phyloP scores from a whole-genome alignment of 202 grass and related monocot species.

The Setaria viridis region DNA sequence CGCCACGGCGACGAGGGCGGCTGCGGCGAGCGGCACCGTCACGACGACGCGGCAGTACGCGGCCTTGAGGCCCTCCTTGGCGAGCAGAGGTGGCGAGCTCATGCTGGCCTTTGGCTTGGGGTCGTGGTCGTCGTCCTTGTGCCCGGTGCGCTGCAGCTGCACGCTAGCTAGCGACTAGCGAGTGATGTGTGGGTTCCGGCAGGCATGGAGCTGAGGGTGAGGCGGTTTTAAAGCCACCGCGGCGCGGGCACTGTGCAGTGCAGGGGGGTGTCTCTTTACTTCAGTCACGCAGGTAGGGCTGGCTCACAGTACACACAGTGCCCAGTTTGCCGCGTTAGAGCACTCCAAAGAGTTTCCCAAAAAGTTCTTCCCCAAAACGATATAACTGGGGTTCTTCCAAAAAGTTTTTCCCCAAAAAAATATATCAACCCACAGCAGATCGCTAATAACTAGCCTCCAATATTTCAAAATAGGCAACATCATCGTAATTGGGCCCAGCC shows the following conservation, averaged over 20 bases:
- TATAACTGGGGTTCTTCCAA: too few relatives aligned
- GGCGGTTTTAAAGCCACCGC: slow-evolving; percentile 29
- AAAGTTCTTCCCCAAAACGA: too few relatives aligned
- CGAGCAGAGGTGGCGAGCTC: slow-evolving; percentile 20
- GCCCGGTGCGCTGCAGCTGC: background rate
- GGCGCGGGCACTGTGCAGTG: background rate
- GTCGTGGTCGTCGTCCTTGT: background rate
- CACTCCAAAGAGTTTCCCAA: too few relatives aligned
- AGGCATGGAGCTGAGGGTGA: background rate
- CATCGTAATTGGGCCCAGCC: too few relatives aligned
- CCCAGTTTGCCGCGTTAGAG: background rate
- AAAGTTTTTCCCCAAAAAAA: too few relatives aligned
- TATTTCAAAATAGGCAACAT: too few relatives aligned
- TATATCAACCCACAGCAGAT: too few relatives aligned
- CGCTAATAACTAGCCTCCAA: too few relatives aligned
- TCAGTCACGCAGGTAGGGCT: background rate
- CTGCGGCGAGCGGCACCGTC: slow-evolving; percentile 28
- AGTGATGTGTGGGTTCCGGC: background rate
- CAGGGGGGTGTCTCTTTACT: slow-evolving; percentile 5
- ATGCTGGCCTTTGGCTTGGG: background rate
- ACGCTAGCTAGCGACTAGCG: background rate
- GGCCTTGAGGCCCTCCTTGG: slow-evolving; percentile 24
- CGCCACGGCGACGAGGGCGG: background rate
- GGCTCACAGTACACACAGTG: background rate
- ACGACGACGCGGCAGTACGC: slow-evolving; percentile 41